phyloP scores from a whole-genome alignment of 768 basidiomycete species.

The Leccinellum luteum region DNA sequence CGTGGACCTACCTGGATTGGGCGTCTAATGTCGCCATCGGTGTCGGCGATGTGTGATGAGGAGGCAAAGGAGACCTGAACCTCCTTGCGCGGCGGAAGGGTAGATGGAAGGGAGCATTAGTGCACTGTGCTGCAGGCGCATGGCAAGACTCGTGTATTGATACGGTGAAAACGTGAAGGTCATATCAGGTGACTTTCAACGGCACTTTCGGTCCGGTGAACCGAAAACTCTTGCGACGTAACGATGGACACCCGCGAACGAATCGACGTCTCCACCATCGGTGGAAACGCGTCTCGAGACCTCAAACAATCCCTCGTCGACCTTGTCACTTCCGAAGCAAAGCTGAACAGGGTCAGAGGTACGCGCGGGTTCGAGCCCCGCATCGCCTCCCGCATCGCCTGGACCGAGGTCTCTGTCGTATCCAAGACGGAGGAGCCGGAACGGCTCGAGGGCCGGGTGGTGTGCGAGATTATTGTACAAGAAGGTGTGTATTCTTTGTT shows the following conservation, averaged over 20 bases:
- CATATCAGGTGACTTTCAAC: background rate
- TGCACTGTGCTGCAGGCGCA: background rate
- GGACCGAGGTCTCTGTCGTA: constrained; percentile 42
- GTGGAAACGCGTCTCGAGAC: constrained; percentile 27
- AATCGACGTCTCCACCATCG: constrained; percentile 21
- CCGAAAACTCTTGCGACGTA: background rate
- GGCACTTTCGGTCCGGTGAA: background rate
- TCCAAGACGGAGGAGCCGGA: constrained; percentile 44
- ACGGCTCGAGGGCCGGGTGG: constrained; percentile 44
- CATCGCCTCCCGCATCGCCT: constrained; percentile 25
- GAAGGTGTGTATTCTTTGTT: constrained; percentile 33
- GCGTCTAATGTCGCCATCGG: background rate
- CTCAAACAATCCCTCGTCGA: constrained; percentile 28
- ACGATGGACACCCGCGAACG: constrained; percentile 12
- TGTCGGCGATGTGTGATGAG: background rate
- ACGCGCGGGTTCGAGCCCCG: constrained; percentile 22
- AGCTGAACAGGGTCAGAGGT: constrained; percentile 6
- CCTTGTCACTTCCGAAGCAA: constrained; percentile 11
- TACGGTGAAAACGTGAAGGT: too few species aligned
- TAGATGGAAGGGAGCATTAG: background rate
- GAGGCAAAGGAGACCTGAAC: background rate
- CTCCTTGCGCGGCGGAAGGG: background rate
- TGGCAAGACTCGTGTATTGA: background rate
- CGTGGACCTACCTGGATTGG: background rate
- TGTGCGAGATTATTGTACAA: constrained; percentile 41